Conservation (phyloP, 2,329 filamentous ascomycete genomes). For the Penicillium sp. region DNA sequence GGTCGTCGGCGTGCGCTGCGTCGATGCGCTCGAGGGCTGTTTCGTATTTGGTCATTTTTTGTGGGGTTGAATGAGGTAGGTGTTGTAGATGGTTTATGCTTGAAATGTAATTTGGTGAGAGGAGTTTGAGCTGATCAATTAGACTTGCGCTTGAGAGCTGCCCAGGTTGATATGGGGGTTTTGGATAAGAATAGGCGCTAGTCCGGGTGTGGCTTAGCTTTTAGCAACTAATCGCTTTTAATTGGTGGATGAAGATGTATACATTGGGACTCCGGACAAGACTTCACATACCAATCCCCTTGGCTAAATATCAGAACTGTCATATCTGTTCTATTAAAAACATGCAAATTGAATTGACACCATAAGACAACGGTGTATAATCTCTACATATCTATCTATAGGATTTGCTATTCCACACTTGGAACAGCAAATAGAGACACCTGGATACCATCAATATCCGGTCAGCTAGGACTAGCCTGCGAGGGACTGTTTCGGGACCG, state of each 20-base stretch:
- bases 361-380: not conserved
- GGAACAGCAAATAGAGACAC: not conserved
- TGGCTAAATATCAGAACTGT: not conserved
- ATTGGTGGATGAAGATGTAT: not conserved
- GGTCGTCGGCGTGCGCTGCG: constrained; percentile 67
- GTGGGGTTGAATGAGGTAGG: not conserved
- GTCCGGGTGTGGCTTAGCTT: not conserved
- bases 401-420: constrained; percentile 2
- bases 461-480: not conserved
- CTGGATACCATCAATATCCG: constrained; percentile 3
- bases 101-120: not conserved
- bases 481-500: constrained; percentile 2
- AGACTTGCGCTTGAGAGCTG: not conserved
- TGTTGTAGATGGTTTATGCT: not conserved
- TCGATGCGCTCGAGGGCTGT: constrained; percentile 67
- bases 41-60: constrained; percentile 34
- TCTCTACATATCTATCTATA: constrained; percentile 8
- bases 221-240: not conserved
- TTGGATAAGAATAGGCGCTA: constrained; percentile 1
- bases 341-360: not conserved
- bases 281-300: not conserved
- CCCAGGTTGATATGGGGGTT: not conserved
- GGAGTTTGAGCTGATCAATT: not conserved
- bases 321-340: not conserved
- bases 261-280: not conserved